Evolutionary conservation across 2,329 filamentous ascomycete species (phyloP), one percentile per base, ranked within the genome.

Genomic region (Colletotrichum eremochloae): DNA sequence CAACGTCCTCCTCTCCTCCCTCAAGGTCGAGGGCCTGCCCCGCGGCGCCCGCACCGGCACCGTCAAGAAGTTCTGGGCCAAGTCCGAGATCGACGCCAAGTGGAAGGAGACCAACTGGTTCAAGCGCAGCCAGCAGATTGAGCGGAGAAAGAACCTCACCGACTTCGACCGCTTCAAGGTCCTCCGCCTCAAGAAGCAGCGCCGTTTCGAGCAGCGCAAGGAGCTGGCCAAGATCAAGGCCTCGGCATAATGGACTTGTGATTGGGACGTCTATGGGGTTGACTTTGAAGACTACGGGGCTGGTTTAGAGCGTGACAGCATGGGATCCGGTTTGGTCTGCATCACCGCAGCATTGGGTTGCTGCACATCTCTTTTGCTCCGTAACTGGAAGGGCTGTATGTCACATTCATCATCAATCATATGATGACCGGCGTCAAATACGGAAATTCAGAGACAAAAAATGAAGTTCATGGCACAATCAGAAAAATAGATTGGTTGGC

Each of bases 111-210:
- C 91, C 89, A 91, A 91, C 86, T 97, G 93, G 92, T 94, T 95
- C 82, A 96, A 99, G 94, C 95, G 94, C 91, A 91, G 93, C 83
- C 91, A 91, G 79, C 93, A 94, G 87, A 90, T 90, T 81, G 90
- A 94, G 86, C 93, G 94, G 88, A 93, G 96, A 90, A 93, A 93
- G 88, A 91, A 91, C 82, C 90, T 99, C 79, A 97, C 92, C 87
- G 96, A 99, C 91, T 99, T 99, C 84, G 96, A 99, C 90, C 93
- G 96, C 86, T 99, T 98, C 94, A 98, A 99, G 94, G 96, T 98
- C 81, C 90, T 98, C 91, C 93, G 96, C 87, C 90, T 98, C 88
- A 97, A 96, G 93, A 99, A 99, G 92, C 95, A 98, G 93, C 94
- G 95, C 85, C 94, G 95, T 85, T 98, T 97, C 88, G 95, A 98